Conservation (phyloP, 2,329 filamentous ascomycete species). For the Apiospora saccharicola region DNA sequence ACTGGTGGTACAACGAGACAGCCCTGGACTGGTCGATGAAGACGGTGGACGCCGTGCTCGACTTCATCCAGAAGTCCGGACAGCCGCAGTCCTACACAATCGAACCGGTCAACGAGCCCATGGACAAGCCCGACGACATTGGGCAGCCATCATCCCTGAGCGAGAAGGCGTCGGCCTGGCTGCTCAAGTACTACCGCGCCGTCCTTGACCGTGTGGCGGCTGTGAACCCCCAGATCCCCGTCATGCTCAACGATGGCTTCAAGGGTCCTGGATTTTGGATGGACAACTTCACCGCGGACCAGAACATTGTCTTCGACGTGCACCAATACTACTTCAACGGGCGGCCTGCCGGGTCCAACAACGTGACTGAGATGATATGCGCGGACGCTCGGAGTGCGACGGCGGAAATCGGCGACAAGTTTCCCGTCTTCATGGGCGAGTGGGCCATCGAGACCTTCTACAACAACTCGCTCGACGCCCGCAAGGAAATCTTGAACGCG, state of each 20-base stretch:
- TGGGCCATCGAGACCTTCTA: conserved; percentile 13
- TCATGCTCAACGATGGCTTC: conserved; percentile 19
- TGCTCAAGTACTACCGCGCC: conserved; percentile 11
- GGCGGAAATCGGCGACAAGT: not conserved
- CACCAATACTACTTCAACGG: conserved; percentile 22
- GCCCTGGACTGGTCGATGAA: conserved; percentile 17
- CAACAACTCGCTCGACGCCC: conserved; percentile 20
- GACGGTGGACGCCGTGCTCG: conserved; percentile 18
- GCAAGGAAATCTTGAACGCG: not conserved
- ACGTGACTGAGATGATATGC: conserved; percentile 19
- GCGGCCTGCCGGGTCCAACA: conserved; percentile 12
- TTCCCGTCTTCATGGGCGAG: conserved; percentile 15
- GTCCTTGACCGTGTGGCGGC: conserved; percentile 1
- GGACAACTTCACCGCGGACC: conserved; percentile 3
- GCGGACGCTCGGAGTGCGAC: not conserved
- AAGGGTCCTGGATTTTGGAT: conserved; percentile 1
- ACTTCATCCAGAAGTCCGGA: conserved; percentile 19
- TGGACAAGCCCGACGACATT: conserved; percentile 20
- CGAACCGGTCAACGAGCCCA: conserved; percentile 22
- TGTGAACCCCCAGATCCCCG: conserved; percentile 8
- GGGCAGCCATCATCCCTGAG: not conserved
- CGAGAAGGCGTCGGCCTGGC: not conserved
- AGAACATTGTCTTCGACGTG: conserved; percentile 21
- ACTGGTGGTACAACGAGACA: conserved; percentile 23
- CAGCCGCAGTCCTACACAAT: not conserved